Evolutionary conservation across 371 early-diverging fungal genomes (phyloP).

Genomic region (Actinomortierella wolfii): DNA sequence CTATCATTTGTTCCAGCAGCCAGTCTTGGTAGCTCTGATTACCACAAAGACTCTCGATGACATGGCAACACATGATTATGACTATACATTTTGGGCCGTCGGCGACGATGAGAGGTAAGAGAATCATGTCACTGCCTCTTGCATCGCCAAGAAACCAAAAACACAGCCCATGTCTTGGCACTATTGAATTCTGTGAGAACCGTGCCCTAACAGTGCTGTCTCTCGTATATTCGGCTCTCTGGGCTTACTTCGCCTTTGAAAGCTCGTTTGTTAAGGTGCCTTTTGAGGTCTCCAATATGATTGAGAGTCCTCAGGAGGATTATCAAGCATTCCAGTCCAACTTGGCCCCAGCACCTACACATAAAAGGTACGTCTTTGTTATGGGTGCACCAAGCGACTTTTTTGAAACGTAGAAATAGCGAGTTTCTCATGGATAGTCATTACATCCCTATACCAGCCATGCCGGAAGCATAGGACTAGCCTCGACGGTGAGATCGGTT

Average conservation of each 20-base stretch:
- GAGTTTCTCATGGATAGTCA: not conserved
- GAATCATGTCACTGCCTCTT: too few relatives aligned
- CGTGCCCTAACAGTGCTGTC: not conserved
- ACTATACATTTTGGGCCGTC: constrained; percentile 41
- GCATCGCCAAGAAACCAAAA: too few relatives aligned
- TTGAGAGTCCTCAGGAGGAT: constrained; percentile 45
- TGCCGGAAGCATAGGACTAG: constrained; percentile 21
- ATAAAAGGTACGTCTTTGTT: not conserved
- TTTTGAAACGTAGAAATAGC: too few relatives aligned
- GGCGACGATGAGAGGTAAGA: constrained; percentile 28
- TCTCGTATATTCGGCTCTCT: not conserved
- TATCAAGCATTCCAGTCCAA: constrained; percentile 46
- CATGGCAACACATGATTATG: constrained; percentile 34
- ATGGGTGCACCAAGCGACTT: too few relatives aligned
- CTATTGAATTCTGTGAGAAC: too few relatives aligned
- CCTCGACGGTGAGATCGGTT: constrained; percentile 21
- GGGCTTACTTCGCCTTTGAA: too few relatives aligned
- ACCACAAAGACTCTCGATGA: constrained; percentile 40
- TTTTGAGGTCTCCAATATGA: constrained; percentile 36
- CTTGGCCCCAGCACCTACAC: constrained; percentile 22
- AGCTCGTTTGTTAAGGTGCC: constrained; percentile 29
- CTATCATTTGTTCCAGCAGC: constrained; percentile 15
- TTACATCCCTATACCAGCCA: constrained; percentile 10
- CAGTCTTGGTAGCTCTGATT: constrained; percentile 25
- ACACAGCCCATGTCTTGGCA: too few relatives aligned